Percentiles rank a stretch among this genome's conserved stretches.
Conservation (phyloP, 116 monocot genomes). For the Dioscorea cayenensis region DNA sequence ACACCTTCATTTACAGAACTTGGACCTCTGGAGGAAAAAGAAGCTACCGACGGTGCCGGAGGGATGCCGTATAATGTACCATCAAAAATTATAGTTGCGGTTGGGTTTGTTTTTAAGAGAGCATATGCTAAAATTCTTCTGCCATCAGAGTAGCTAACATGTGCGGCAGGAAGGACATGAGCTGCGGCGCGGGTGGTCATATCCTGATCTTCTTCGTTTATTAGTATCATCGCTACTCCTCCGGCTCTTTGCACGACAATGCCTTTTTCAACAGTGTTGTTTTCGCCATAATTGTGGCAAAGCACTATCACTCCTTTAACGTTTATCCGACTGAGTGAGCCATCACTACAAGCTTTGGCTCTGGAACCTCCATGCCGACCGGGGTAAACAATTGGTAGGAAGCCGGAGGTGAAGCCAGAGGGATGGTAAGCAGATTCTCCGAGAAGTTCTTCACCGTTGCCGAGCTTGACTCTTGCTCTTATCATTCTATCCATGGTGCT, state of each 20-base stretch:
- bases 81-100: not conserved
- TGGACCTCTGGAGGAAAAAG: slow-evolving; percentile 21
- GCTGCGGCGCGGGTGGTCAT: slow-evolving; percentile 5
- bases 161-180: slow-evolving; percentile 15
- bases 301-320: not conserved
- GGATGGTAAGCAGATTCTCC: slow-evolving; percentile 21
- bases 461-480: slow-evolving; percentile 14
- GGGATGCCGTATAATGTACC: slow-evolving; percentile 4
- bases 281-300: not conserved
- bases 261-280: slow-evolving; percentile 3
- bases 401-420: not conserved
- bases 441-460: slow-evolving; percentile 9
- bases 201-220: not conserved
- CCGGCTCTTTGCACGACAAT: slow-evolving; percentile 6
- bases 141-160: slow-evolving; percentile 4
- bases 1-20: slow-evolving; percentile 6
- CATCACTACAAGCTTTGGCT: not conserved
- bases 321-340: not conserved
- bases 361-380: not conserved
- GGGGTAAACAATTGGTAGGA: not conserved
- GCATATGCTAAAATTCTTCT: slow-evolving; percentile 4
- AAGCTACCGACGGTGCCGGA: slow-evolving; percentile 8
- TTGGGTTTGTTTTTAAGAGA: not conserved
- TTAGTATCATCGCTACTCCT: slow-evolving; percentile 15
- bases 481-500: slow-evolving; percentile 13